Evolutionary conservation across 2,329 filamentous ascomycete species (phyloP), one percentile per base, ranked within the genome.

Genomic region (Phyllosticta paracitricarpa): DNA sequence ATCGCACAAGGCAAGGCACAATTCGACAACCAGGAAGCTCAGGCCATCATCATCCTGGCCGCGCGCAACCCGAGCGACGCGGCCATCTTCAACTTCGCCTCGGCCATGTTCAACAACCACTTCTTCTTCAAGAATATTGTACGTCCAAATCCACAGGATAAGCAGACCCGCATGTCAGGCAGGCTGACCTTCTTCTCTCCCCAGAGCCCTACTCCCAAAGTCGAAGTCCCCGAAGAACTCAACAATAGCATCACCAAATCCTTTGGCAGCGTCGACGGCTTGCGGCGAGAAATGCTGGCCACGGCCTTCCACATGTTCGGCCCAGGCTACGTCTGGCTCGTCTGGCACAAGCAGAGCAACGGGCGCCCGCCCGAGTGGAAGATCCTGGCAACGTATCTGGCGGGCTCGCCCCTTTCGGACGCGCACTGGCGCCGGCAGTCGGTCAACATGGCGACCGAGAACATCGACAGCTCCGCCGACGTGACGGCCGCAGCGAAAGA

Each of bases 311-410:
- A 86, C 77, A 97, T 97, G 91, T 97, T 99, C 78, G 94, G 93
- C 60, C 92, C 93, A 0, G 94, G 94, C 66, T 97, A 95, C 77
- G 89, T 97, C 72, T 99, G 94, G 94, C 86, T 99, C 64, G 89
- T 97, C 69, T 67, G 75, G 70, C 59, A 70, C 73, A 63, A 68
- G 67, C 76, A 77, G 59, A 71, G 73, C 61, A 71, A 79, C 25
- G 63, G 63, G 22, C 75, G 78, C 33, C 81, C 76, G 59, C 68
- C 74, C 79, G 69, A 80, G 51, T 76, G 77, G 77, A 85, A 86
- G 69, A 83, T 99, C 70, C 81, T 99, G 62, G 82, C 85, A 68
- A 99, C 94, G 62, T 99, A 97, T 79, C 84, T 92, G 63, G 92
- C 93, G 62, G 94, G 94, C 62, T 89, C 89, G 7, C 94, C 94